These are phyloP conservation scores for Sugiyamaella smithiae DNA, from an alignment of 805 yeast genomes.

Conservation along the genomic window DNA sequence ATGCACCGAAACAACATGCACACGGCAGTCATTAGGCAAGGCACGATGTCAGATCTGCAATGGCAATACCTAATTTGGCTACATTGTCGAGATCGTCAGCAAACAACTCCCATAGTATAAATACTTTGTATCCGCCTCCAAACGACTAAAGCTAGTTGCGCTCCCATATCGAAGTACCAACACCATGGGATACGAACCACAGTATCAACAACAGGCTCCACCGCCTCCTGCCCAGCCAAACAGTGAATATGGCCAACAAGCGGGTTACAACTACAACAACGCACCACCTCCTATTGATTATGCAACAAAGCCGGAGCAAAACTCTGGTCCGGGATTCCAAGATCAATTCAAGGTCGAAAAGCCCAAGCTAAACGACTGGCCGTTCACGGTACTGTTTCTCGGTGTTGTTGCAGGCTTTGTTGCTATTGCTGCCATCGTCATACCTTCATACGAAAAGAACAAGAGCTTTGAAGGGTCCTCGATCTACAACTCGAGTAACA, in stretches of 20 bases:
- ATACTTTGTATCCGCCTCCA: not conserved
- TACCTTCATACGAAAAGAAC: constrained; percentile 59
- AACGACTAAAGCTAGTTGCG: too few relatives aligned
- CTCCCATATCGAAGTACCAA: too few relatives aligned
- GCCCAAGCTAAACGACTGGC: constrained; percentile 63
- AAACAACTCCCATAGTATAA: not conserved
- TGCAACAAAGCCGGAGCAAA: constrained; percentile 25
- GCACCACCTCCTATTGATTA: constrained; percentile 21
- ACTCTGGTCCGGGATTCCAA: constrained; percentile 48
- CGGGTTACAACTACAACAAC: constrained; percentile 13
- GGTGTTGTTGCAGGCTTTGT: constrained; percentile 59
- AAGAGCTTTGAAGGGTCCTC: constrained; percentile 58
- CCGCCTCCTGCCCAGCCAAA: constrained; percentile 15
- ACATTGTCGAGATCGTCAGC: not conserved
- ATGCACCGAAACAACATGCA: too few relatives aligned
- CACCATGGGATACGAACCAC: constrained; percentile 6
- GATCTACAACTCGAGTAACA: constrained; percentile 50
- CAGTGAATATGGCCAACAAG: constrained; percentile 22
- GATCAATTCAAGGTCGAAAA: constrained; percentile 64
- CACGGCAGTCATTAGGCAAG: too few relatives aligned
- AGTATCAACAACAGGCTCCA: constrained; percentile 13
- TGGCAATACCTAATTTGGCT: not conserved
- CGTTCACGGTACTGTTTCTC: constrained; percentile 45
- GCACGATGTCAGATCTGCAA: not conserved
- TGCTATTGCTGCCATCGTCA: constrained; percentile 64